Percentiles rank a stretch among this genome's conserved stretches.
Evolutionary conservation across 106 monocot species (phyloP).

Genomic region (Dioscorea dumetorum): DNA sequence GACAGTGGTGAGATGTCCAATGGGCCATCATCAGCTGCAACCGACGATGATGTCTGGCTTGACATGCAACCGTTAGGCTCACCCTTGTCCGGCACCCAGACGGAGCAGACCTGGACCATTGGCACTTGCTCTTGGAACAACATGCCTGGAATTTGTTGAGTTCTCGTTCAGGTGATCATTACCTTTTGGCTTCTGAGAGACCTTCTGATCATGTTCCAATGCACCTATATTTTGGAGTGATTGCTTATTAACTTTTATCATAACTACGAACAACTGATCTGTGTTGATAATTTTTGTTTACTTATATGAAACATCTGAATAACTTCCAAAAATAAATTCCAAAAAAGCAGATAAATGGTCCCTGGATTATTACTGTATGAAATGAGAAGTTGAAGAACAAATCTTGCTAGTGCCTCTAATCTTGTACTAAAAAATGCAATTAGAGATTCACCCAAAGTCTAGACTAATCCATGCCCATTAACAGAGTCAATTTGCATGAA

Average conservation of each 20-base stretch:
- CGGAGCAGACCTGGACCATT: constrained; percentile 32
- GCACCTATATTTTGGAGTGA: not conserved
- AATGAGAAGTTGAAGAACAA: too few species aligned
- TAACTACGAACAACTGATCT: not conserved
- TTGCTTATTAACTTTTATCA: not conserved
- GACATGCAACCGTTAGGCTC: constrained; percentile 29
- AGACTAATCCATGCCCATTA: not conserved
- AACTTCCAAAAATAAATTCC: too few species aligned
- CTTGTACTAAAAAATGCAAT: too few species aligned
- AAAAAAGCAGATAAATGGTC: too few species aligned
- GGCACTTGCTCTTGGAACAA: constrained; percentile 26
- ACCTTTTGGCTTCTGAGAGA: too few species aligned
- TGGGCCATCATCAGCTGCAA: constrained; percentile 31
- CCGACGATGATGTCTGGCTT: constrained; percentile 27
- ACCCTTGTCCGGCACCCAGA: constrained; percentile 3
- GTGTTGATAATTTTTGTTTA: not conserved
- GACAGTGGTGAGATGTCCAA: constrained; percentile 24
- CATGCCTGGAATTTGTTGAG: constrained; percentile 21
- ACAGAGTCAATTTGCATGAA: not conserved
- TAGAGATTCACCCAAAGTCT: not conserved
- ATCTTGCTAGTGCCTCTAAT: too few species aligned
- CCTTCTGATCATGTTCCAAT: not conserved
- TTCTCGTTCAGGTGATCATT: too few species aligned
- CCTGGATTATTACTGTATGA: too few species aligned
- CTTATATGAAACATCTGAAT: not conserved